Conservation (phyloP, 2,329 filamentous ascomycete genomes). For the Cladosporium velox region DNA sequence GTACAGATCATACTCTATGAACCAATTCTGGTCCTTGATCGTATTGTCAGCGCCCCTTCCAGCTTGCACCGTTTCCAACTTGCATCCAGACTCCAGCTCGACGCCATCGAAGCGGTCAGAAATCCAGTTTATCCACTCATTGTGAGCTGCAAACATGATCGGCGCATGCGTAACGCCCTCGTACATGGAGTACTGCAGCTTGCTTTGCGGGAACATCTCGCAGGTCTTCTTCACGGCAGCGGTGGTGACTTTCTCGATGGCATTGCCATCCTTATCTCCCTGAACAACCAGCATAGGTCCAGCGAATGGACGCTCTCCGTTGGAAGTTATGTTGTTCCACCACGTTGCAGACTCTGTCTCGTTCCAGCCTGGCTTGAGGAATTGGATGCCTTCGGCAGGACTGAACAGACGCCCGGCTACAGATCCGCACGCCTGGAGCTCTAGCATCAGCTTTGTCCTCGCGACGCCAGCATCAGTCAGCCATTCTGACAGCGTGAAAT, state of each 20-base stretch:
- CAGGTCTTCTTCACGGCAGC: slow-evolving; percentile 32
- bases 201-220: slow-evolving; percentile 25
- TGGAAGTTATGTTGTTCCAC: slow-evolving; percentile 33
- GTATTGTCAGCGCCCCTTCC: slow-evolving; percentile 24
- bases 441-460: slow-evolving; percentile 25
- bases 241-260: slow-evolving; percentile 27
- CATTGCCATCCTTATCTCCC: slow-evolving; percentile 34
- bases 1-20: slow-evolving; percentile 19
- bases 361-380: slow-evolving; percentile 28
- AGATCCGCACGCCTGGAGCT: slow-evolving; percentile 27
- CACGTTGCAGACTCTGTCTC: slow-evolving; percentile 23
- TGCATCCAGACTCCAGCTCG: slow-evolving; percentile 24
- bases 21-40: slow-evolving; percentile 24
- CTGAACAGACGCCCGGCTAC: slow-evolving; percentile 24
- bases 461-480: slow-evolving; percentile 33
- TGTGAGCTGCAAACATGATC: slow-evolving; percentile 34
- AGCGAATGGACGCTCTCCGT: slow-evolving; percentile 37
- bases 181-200: slow-evolving; percentile 33
- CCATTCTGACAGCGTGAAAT: slow-evolving; percentile 34
- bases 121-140: slow-evolving; percentile 38
- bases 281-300: slow-evolving; percentile 45
- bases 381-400: slow-evolving; percentile 20
- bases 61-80: slow-evolving; percentile 21
- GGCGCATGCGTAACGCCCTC: slow-evolving; percentile 36
- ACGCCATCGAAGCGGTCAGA: slow-evolving; percentile 31